Conservation (phyloP, 176 grass and related monocot species). For the Oryza meridionalis region DNA sequence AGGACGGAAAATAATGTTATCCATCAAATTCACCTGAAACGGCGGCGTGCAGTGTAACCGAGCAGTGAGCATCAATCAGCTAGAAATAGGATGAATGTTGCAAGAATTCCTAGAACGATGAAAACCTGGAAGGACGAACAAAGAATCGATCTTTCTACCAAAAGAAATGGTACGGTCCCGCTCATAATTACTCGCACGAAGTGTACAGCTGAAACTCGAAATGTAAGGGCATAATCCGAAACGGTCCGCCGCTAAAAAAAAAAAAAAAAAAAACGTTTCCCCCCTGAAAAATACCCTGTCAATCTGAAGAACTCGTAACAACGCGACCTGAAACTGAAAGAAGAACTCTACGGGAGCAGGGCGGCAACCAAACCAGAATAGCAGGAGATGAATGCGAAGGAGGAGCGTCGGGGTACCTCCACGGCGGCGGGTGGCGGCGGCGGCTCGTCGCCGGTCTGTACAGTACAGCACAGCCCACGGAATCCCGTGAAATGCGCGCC, state of each 20-base stretch:
- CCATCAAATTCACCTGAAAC: conserved; percentile 10
- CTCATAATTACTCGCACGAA: conserved; percentile 21
- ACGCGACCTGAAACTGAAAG: not conserved
- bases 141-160: conserved; percentile 6
- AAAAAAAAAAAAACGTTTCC: not conserved
- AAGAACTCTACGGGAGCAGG: not conserved
- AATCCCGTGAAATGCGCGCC: conserved; percentile 20
- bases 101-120: conserved; percentile 11
- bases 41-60: not conserved
- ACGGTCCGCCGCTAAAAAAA: not conserved
- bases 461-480: not conserved
- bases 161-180: not conserved
- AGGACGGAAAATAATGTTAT: not conserved
- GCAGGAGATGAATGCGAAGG: not conserved
- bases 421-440: not conserved
- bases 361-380: not conserved
- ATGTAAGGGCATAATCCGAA: conserved; percentile 18
- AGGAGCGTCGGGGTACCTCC: conserved; percentile 36
- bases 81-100: not conserved
- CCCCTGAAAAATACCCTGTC: not conserved
- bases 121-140: not conserved
- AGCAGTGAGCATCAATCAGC: not conserved
- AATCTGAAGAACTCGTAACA: not conserved
- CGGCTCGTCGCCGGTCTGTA: not conserved
- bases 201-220: conserved; percentile 11